phyloP scores from a whole-genome alignment of 192 early-diverging fungal species.

The Rhizoclosmatium globosum region DNA sequence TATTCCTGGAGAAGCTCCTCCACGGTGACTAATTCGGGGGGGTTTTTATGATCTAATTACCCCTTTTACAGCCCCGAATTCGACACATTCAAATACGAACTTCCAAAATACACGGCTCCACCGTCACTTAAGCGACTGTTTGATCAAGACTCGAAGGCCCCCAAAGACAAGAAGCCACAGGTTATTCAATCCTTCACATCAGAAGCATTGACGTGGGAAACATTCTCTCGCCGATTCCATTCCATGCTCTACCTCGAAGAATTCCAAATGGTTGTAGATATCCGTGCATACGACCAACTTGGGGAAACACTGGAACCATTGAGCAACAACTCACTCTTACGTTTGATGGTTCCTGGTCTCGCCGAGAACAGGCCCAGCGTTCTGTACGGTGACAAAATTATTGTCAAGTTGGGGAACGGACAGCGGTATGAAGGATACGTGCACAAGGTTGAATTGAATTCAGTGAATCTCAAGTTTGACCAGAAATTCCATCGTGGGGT shows the following conservation, averaged over 20 bases:
- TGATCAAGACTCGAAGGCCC: background rate
- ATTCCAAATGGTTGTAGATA: constrained; percentile 31
- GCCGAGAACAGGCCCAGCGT: constrained; percentile 30
- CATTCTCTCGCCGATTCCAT: constrained; percentile 21
- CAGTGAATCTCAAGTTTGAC: constrained; percentile 26
- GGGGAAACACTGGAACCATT: background rate
- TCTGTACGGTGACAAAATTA: constrained; percentile 31
- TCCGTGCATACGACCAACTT: constrained; percentile 24
- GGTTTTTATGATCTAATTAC: background rate
- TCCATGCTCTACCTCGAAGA: constrained; percentile 20
- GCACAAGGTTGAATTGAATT: constrained; percentile 12
- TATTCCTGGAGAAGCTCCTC: constrained; percentile 14
- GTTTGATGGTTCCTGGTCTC: constrained; percentile 16
- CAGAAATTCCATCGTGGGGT: constrained; percentile 14
- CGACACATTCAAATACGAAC: constrained; percentile 23
- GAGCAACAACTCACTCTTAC: background rate
- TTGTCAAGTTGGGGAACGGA: constrained; percentile 11
- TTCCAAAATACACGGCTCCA: constrained; percentile 7
- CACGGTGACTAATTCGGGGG: constrained; percentile 9
- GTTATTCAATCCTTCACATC: background rate
- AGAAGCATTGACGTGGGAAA: background rate
- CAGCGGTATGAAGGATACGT: constrained; percentile 25
- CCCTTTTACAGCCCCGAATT: constrained; percentile 12
- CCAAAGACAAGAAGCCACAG: constrained; percentile 8
- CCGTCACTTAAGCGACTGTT: background rate